Evolutionary conservation across 192 early-diverging fungal species (phyloP).

Genomic region (Backusella circina): DNA sequence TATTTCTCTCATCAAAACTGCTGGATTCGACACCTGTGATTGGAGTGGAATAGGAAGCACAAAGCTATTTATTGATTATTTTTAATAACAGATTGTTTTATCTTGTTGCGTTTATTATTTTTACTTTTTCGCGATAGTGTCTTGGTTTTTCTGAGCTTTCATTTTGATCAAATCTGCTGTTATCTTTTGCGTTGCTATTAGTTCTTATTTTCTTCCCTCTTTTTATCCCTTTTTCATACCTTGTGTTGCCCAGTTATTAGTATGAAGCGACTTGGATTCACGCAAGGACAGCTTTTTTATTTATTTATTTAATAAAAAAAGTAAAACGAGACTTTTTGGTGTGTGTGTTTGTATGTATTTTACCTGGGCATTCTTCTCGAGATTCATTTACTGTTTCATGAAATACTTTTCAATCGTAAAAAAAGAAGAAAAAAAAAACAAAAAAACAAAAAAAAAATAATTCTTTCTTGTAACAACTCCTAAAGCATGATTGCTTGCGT

Average conservation of each 20-base stretch:
- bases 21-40: slow-evolving; percentile 15
- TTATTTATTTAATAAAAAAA: neutral
- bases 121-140: neutral
- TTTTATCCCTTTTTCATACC: neutral
- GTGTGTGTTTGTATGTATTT: neutral
- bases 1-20: slow-evolving; percentile 7
- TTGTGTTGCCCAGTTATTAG: slow-evolving; percentile 2
- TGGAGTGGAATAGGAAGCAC: slow-evolving; percentile 32
- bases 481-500: neutral
- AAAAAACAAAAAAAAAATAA: neutral
- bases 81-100: neutral
- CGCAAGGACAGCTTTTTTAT: slow-evolving; percentile 13
- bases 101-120: no score
- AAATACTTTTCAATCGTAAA: slow-evolving; percentile 3
- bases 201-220: neutral
- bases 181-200: neutral
- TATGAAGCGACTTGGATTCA: slow-evolving; percentile 5
- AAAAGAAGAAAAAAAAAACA: neutral
- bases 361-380: slow-evolving; percentile 19
- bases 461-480: neutral
- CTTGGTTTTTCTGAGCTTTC: neutral
- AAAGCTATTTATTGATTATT: slow-evolving; percentile 8
- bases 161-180: neutral
- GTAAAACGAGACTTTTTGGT: neutral
- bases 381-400: slow-evolving; percentile 23